Evolutionary conservation across 73 alveolate species (phyloP).

Genomic region (Uronychia setigera): DNA sequence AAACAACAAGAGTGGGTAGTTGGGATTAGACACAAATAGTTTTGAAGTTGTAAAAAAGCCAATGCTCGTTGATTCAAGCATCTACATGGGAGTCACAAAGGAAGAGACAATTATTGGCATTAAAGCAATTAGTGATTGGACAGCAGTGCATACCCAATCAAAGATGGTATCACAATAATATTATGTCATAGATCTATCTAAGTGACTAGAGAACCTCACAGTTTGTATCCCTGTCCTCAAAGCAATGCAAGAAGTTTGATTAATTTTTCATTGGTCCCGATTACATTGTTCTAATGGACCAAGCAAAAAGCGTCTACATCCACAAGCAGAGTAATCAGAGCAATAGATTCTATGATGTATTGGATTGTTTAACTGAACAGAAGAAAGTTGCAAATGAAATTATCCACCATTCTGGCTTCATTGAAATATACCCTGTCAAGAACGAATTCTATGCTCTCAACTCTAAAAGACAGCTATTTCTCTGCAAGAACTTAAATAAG

Average conservation of each 20-base stretch:
- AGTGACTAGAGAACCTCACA: slow-evolving; percentile 15
- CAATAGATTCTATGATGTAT: neutral
- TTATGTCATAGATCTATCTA: slow-evolving; percentile 15
- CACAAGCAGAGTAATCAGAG: neutral
- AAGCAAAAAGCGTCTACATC: slow-evolving; percentile 20
- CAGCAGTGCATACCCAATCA: slow-evolving; percentile 24
- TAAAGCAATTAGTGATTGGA: slow-evolving; percentile 21
- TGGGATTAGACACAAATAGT: slow-evolving; percentile 50
- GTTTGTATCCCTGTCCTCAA: slow-evolving; percentile 25
- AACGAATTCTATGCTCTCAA: slow-evolving; percentile 53
- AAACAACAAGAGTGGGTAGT: slow-evolving; percentile 68
- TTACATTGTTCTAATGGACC: slow-evolving; percentile 33
- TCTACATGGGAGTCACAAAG: slow-evolving; percentile 29
- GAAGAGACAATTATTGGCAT: slow-evolving; percentile 22
- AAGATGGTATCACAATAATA: slow-evolving; percentile 14
- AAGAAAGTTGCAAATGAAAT: slow-evolving; percentile 38
- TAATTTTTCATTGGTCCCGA: slow-evolving; percentile 24
- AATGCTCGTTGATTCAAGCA: neutral
- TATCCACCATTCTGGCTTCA: slow-evolving; percentile 20
- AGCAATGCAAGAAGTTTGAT: slow-evolving; percentile 31
- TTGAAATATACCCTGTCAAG: slow-evolving; percentile 42
- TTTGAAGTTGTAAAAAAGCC: slow-evolving; percentile 3
- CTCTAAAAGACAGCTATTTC: slow-evolving; percentile 35
- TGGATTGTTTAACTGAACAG: slow-evolving; percentile 18
- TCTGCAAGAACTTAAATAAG: slow-evolving; percentile 25